Evolutionary conservation across 768 basidiomycete genomes (phyloP).

Genomic region (Lactifluus volemus): DNA sequence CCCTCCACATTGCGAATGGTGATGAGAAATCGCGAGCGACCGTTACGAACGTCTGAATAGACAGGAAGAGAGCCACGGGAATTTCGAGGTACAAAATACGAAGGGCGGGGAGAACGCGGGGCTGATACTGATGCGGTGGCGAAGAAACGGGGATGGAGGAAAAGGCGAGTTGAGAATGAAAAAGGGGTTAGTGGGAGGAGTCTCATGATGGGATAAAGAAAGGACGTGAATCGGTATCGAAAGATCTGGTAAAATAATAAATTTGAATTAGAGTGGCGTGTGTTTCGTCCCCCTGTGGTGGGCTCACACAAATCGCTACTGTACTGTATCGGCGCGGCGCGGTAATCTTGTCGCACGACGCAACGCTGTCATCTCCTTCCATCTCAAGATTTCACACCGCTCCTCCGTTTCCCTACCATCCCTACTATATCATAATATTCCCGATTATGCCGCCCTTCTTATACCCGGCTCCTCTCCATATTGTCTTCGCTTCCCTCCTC

Average conservation of each 20-base stretch:
- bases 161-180: neutral
- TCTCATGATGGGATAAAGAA: neutral
- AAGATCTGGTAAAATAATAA: neutral
- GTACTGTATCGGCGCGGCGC: neutral
- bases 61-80: conserved; percentile 61
- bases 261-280: conserved; percentile 7
- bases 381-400: conserved; percentile 18
- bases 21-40: conserved; percentile 47
- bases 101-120: conserved; percentile 13
- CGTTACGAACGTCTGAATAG: conserved; percentile 66
- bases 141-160: conserved; percentile 1
- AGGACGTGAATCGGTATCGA: too few species aligned
- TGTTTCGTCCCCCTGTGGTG: conserved; percentile 6
- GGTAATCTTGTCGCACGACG: neutral
- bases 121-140: neutral
- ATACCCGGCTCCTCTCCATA: conserved; percentile 17
- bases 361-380: conserved; percentile 15
- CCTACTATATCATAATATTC: conserved; percentile 12
- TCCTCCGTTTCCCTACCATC: conserved; percentile 16
- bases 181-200: neutral
- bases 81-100: conserved; percentile 62
- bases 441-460: conserved; percentile 18
- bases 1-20: conserved; percentile 66
- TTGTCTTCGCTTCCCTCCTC: conserved; percentile 2
- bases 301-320: neutral